Conservation (phyloP, 31 red algal genomes). For the Bonnemaisonia californica region DNA sequence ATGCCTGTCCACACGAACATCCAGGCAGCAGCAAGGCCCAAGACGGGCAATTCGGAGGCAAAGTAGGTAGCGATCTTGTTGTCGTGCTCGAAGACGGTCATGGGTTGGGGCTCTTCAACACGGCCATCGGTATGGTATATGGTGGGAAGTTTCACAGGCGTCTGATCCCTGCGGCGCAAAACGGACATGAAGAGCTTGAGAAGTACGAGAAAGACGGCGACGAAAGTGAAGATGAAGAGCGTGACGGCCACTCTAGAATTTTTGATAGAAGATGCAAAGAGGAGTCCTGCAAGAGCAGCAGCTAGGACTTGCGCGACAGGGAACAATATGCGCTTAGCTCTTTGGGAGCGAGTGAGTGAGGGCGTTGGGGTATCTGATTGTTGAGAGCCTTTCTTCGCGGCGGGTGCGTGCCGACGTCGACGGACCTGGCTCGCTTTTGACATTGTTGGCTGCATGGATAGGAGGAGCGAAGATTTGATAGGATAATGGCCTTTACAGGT, state of each 20-base stretch:
- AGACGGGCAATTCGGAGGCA: conserved; percentile 39
- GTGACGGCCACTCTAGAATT: background rate
- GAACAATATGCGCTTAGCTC: background rate
- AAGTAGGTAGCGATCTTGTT: conserved; percentile 50
- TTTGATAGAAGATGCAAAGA: background rate
- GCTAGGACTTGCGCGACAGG: background rate
- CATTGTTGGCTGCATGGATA: background rate
- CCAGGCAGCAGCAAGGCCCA: conserved; percentile 59
- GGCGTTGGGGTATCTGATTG: background rate
- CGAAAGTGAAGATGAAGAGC: background rate
- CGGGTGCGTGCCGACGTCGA: background rate
- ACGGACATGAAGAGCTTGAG: background rate
- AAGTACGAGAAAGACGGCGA: background rate
- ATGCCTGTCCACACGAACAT: conserved; percentile 41
- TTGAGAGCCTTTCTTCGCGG: background rate
- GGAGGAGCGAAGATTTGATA: background rate
- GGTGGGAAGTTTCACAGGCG: conserved; percentile 30
- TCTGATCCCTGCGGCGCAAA: conserved; percentile 19
- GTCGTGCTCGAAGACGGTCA: conserved; percentile 66
- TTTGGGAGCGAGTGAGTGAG: background rate
- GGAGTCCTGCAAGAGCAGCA: background rate
- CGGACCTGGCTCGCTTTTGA: background rate
- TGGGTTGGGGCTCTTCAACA: conserved; percentile 5
- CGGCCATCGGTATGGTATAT: conserved; percentile 49
- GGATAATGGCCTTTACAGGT: too few species aligned